Conservation (phyloP, 129 eudicot genomes). For the Ambrosia artemisiifolia region DNA sequence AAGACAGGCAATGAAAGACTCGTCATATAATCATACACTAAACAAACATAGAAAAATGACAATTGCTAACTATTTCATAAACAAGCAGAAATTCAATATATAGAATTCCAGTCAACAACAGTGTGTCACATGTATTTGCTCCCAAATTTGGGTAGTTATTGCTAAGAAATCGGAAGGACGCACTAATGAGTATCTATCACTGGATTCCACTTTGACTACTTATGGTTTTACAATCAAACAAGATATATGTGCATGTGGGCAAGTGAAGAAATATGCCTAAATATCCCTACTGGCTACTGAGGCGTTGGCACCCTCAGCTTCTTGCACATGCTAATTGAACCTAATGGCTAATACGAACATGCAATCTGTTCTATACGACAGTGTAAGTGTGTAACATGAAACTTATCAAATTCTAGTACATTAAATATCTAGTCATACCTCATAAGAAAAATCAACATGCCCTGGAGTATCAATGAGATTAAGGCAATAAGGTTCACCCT, state of each 20-base stretch:
- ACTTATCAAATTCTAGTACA: neutral
- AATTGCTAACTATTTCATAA: conserved; percentile 8
- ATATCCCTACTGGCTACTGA: neutral
- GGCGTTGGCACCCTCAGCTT: neutral
- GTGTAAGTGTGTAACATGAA: neutral
- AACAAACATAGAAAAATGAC: neutral
- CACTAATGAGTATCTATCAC: neutral
- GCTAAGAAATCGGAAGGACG: neutral
- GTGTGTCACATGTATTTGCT: neutral
- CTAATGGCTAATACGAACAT: neutral
- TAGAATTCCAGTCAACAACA: conserved; percentile 6
- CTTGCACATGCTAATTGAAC: conserved; percentile 6
- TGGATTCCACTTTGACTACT: neutral
- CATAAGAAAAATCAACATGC: conserved; percentile 98
- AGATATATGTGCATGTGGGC: neutral
- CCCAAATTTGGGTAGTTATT: neutral
- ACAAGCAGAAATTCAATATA: neutral
- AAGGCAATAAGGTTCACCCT: conserved; percentile 74
- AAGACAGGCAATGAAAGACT: conserved; percentile 6
- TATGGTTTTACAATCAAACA: neutral
- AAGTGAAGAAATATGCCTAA: neutral
- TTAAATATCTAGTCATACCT: conserved; percentile 45
- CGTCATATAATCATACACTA: conserved; percentile 1
- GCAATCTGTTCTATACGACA: conserved; percentile 8
- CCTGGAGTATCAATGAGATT: conserved; percentile 99